Percentiles rank a stretch among this genome's conserved stretches.
Evolutionary conservation across 208 protist genomes (phyloP).

Genomic region (Leishmania martiniquensis): DNA sequence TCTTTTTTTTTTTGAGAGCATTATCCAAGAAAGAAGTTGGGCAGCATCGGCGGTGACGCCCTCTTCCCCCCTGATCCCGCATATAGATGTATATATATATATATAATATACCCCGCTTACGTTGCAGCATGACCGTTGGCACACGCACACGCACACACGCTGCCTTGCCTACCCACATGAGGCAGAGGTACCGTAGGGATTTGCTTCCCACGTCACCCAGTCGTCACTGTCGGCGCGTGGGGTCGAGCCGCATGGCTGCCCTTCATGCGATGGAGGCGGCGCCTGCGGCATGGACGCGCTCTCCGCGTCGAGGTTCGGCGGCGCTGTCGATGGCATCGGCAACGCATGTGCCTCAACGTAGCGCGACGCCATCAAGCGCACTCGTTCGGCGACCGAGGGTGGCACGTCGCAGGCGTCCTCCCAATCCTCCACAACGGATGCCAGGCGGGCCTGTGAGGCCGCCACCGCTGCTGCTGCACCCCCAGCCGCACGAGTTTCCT

Average conservation of each 20-base stretch:
- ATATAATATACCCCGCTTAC: background rate
- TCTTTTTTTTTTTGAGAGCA: too few relatives aligned
- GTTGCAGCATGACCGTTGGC: background rate
- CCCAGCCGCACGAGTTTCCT: background rate
- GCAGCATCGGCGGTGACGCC: background rate
- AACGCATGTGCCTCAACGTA: background rate
- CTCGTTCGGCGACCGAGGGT: constrained; percentile 8
- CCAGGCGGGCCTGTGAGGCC: background rate
- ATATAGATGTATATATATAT: background rate
- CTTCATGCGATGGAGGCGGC: background rate
- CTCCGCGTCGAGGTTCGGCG: background rate
- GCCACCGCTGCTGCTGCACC: background rate
- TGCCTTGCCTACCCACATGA: constrained; percentile 4
- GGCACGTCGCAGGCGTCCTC: constrained; percentile 15
- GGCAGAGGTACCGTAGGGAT: background rate
- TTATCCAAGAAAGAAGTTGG: background rate
- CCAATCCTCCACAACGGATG: constrained; percentile 10
- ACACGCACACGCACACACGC: background rate
- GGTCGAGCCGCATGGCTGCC: background rate
- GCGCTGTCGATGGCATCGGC: background rate
- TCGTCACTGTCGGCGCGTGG: background rate
- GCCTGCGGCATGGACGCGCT: background rate
- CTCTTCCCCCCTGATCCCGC: background rate
- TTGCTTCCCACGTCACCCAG: constrained; percentile 20
- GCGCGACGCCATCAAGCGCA: constrained; percentile 7